These are phyloP conservation scores for Leishmania martiniquensis DNA, from an alignment of 208 protist species.

Conservation along the genomic window DNA sequence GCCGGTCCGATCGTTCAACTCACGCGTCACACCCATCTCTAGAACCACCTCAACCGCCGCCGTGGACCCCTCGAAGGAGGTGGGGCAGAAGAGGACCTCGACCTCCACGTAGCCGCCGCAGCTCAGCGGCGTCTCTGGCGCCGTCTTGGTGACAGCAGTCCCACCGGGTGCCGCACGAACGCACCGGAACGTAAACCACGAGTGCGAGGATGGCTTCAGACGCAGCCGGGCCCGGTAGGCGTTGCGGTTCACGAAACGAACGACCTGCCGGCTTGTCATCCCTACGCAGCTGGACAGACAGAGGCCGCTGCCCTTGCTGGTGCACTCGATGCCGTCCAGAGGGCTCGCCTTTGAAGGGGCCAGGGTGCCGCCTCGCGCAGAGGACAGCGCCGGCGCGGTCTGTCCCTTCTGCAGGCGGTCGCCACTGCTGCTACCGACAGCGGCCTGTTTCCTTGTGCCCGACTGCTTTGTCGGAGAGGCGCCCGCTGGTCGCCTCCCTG, in stretches of 20 bases:
- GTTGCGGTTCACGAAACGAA: constrained; percentile 82
- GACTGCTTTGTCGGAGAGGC: background rate
- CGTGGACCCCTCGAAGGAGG: constrained; percentile 41
- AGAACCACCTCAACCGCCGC: constrained; percentile 50
- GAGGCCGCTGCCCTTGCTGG: constrained; percentile 38
- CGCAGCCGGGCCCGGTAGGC: constrained; percentile 58
- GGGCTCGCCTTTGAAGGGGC: background rate
- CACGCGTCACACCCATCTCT: constrained; percentile 68
- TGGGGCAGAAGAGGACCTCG: constrained; percentile 62
- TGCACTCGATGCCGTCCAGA: constrained; percentile 58
- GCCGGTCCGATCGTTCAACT: constrained; percentile 70
- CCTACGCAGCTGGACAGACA: constrained; percentile 42
- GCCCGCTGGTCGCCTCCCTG: background rate
- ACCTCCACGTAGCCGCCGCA: constrained; percentile 89
- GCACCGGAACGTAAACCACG: constrained; percentile 74
- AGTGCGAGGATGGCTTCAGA: constrained; percentile 62
- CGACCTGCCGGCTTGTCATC: constrained; percentile 23
- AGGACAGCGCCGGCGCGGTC: background rate
- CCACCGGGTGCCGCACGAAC: constrained; percentile 31
- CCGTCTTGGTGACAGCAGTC: constrained; percentile 2
- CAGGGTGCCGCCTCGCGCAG: background rate
- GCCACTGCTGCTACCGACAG: background rate
- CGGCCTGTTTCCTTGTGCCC: background rate
- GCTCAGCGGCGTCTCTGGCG: constrained; percentile 45
- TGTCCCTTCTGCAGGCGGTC: background rate